Evolutionary conservation across 108 stramenopile genomes (phyloP).

Genomic region (Cyclotella sp.): DNA sequence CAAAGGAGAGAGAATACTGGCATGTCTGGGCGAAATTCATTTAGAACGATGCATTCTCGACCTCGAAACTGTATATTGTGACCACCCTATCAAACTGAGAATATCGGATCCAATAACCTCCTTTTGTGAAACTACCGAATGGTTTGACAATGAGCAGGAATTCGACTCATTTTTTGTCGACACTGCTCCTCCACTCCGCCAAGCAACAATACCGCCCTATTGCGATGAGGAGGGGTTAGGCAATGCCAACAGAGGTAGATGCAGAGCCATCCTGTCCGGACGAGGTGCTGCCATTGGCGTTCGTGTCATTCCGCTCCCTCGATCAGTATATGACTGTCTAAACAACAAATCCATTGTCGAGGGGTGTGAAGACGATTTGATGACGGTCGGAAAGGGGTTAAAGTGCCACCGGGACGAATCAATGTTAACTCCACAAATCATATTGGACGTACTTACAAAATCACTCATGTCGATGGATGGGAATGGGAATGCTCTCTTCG

Average conservation of each 20-base stretch:
- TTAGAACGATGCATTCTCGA: conserved; percentile 87
- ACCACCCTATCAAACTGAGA: conserved; percentile 68
- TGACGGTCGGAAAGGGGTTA: conserved; percentile 68
- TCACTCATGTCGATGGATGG: conserved; percentile 40
- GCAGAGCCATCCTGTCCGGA: conserved; percentile 74
- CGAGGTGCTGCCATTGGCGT: conserved; percentile 74
- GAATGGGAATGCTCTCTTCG: conserved; percentile 58
- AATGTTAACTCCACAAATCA: conserved; percentile 25
- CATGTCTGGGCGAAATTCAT: conserved; percentile 89
- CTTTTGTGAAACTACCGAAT: conserved; percentile 86
- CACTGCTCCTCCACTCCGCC: conserved; percentile 61
- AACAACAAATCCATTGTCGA: conserved; percentile 51
- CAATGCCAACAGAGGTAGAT: conserved; percentile 67
- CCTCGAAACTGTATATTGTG: conserved; percentile 76
- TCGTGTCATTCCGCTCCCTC: conserved; percentile 71
- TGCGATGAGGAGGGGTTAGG: conserved; percentile 85
- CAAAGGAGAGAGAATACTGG: conserved; percentile 83
- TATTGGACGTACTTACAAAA: conserved; percentile 54
- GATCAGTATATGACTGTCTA: conserved; percentile 53
- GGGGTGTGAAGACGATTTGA: conserved; percentile 59
- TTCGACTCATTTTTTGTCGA: conserved; percentile 60
- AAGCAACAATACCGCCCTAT: conserved; percentile 84
- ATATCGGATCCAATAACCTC: conserved; percentile 89
- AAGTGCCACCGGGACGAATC: conserved; percentile 43
- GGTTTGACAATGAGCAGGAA: conserved; percentile 79